Evolutionary conservation across 2,329 filamentous ascomycete genomes (phyloP).

Genomic region (Neospermospora avenae): DNA sequence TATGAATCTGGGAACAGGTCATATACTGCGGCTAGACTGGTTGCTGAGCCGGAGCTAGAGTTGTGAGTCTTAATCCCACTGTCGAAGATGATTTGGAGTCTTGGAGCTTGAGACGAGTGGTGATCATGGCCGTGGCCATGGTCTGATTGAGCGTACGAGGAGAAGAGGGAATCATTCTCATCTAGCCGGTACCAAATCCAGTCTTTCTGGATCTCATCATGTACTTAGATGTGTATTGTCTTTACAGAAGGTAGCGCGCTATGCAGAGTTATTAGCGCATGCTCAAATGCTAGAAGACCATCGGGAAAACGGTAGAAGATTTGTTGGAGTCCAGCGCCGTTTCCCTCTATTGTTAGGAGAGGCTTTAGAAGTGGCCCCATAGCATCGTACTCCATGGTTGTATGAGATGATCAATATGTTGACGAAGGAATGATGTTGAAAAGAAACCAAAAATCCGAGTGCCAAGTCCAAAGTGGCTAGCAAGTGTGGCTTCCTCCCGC

Average conservation of each 20-base stretch:
- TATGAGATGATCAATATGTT: neutral
- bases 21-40: constrained; percentile 36
- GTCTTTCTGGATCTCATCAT: constrained; percentile 2
- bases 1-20: constrained; percentile 23
- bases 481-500: neutral
- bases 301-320: constrained; percentile 33
- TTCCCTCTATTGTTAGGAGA: constrained; percentile 36
- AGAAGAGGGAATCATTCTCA: neutral
- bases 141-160: neutral
- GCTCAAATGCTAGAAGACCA: constrained; percentile 31
- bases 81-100: constrained; percentile 12
- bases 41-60: constrained; percentile 26
- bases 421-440: neutral
- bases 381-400: constrained; percentile 8
- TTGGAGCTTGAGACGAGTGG: neutral
- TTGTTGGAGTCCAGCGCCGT: constrained; percentile 34
- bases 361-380: constrained; percentile 9
- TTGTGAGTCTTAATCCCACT: neutral
- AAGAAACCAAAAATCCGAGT: neutral
- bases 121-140: constrained; percentile 12
- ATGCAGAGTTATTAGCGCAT: constrained; percentile 29
- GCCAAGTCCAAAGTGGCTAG: neutral
- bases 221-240: constrained; percentile 30
- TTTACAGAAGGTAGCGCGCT: constrained; percentile 24
- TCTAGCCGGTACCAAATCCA: constrained; percentile 1